Percentiles rank a stretch among this genome's conserved stretches.
Conservation (phyloP, 1,284 basidiomycete genomes). For the Austropuccinia psidii region DNA sequence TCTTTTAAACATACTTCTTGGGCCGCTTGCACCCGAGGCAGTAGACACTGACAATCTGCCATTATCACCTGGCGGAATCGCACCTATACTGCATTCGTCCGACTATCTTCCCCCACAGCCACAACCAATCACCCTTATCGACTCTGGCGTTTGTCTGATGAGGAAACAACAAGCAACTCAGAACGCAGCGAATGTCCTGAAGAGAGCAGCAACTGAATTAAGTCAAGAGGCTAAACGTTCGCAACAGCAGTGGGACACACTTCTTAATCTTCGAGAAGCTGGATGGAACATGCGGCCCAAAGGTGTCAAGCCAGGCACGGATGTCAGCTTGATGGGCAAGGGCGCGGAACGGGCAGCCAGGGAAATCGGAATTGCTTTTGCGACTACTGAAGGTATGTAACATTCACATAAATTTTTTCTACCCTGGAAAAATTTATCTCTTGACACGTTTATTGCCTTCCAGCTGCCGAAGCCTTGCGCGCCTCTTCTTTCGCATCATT, state of each 20-base stretch:
- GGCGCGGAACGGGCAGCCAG: constrained; percentile 30
- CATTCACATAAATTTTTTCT: not conserved
- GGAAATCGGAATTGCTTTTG: constrained; percentile 32
- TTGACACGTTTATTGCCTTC: not conserved
- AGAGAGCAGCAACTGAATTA: constrained; percentile 8
- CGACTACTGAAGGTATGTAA: constrained; percentile 28
- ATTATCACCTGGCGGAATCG: constrained; percentile 20
- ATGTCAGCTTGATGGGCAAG: constrained; percentile 28
- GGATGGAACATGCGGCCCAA: constrained; percentile 35
- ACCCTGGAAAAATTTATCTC: not conserved
- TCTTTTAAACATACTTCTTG: constrained; percentile 29
- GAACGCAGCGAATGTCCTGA: constrained; percentile 4
- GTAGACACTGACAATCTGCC: constrained; percentile 29
- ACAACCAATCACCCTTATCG: constrained; percentile 23
- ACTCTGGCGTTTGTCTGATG: constrained; percentile 20
- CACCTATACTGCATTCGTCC: constrained; percentile 9
- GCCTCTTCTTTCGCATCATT: constrained; percentile 32
- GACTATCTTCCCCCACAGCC: constrained; percentile 22
- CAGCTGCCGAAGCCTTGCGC: constrained; percentile 33
- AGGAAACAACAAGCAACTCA: constrained; percentile 24
- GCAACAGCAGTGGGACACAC: constrained; percentile 17
- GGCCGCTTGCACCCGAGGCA: constrained; percentile 24
- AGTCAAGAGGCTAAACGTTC: constrained; percentile 8
- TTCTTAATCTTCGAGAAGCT: constrained; percentile 18
- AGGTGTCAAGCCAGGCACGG: constrained; percentile 18